phyloP scores from a whole-genome alignment of 805 yeast species.

The Candida wancherniae region DNA sequence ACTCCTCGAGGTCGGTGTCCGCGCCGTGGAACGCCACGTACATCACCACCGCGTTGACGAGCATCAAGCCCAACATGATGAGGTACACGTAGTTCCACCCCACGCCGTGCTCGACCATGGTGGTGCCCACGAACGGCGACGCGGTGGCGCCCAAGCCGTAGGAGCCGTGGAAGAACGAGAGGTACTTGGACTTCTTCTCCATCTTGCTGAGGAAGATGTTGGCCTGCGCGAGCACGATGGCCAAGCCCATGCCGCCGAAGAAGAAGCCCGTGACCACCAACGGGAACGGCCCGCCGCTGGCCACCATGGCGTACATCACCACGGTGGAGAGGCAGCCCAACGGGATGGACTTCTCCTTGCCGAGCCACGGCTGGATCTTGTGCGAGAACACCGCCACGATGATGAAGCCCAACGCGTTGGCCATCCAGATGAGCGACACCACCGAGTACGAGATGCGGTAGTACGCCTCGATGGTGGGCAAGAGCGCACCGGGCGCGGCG shows the following conservation, averaged over 20 bases:
- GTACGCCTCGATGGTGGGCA: constrained; percentile 19
- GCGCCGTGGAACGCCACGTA: constrained; percentile 14
- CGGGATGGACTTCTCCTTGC: constrained; percentile 15
- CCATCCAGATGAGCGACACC: constrained; percentile 21
- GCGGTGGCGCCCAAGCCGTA: constrained; percentile 25
- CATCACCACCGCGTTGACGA: constrained; percentile 6
- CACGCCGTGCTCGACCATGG: constrained; percentile 14
- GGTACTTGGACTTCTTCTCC: constrained; percentile 18
- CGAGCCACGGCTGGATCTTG: constrained; percentile 15
- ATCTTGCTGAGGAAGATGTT: constrained; percentile 21
- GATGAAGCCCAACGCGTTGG: constrained; percentile 18
- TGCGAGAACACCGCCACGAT: constrained; percentile 16
- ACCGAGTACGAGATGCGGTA: constrained; percentile 17
- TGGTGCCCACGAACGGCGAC: constrained; percentile 20
- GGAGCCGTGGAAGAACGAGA: constrained; percentile 20
- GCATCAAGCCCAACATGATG: constrained; percentile 15
- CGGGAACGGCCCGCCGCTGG: constrained; percentile 19
- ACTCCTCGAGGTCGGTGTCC: constrained; percentile 15
- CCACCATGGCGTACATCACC: constrained; percentile 15
- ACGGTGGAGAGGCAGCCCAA: constrained; percentile 12
- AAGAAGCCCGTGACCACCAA: constrained; percentile 21
- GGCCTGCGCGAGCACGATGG: constrained; percentile 18
- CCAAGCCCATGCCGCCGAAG: constrained; percentile 22
- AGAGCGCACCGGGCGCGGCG: constrained; percentile 21
- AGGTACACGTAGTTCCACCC: constrained; percentile 19